A percentile compares a stretch with the other conserved stretches of the same genome.
phyloP scores from a whole-genome alignment of 176 grass and related monocot species.

The Olyra latifolia region DNA sequence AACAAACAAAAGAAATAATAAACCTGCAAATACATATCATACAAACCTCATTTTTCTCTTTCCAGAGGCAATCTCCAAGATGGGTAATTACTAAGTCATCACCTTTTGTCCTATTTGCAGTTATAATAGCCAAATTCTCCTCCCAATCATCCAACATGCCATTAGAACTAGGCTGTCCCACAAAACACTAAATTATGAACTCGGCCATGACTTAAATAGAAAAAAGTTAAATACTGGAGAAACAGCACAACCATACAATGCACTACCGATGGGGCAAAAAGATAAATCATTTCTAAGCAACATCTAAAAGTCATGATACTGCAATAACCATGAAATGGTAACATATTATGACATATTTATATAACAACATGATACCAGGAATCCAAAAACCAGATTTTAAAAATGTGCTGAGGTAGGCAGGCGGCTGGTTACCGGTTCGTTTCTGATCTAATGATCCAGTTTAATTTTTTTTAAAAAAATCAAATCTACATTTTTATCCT shows the following conservation, averaged over 20 bases:
- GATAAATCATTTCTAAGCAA: neutral
- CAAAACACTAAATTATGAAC: constrained; percentile 19
- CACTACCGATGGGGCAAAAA: constrained; percentile 1
- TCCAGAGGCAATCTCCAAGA: constrained; percentile 98
- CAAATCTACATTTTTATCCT: too few species aligned
- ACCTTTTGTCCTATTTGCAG: constrained; percentile 92
- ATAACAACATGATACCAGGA: neutral
- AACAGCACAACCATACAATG: neutral
- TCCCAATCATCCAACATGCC: constrained; percentile 97
- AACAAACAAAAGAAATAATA: neutral
- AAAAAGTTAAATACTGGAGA: constrained; percentile 1
- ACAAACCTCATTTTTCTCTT: constrained; percentile 92
- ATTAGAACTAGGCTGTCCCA: constrained; percentile 46
- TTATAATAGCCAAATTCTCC: constrained; percentile 98
- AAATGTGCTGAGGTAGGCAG: too few species aligned
- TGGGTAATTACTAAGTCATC: constrained; percentile 93
- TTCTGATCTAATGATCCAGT: too few species aligned
- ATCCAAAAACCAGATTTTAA: too few species aligned
- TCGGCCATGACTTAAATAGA: constrained; percentile 2
- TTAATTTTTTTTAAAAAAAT: too few species aligned
- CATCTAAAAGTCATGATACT: constrained; percentile 23
- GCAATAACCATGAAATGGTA: constrained; percentile 32
- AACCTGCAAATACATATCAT: constrained; percentile 36
- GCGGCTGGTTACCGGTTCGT: too few species aligned
- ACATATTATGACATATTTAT: neutral